A percentile compares a stretch with the other conserved stretches of the same genome.
Conservation (phyloP, 2,329 filamentous ascomycete genomes). For the Fonsecaea multimorphosa region DNA sequence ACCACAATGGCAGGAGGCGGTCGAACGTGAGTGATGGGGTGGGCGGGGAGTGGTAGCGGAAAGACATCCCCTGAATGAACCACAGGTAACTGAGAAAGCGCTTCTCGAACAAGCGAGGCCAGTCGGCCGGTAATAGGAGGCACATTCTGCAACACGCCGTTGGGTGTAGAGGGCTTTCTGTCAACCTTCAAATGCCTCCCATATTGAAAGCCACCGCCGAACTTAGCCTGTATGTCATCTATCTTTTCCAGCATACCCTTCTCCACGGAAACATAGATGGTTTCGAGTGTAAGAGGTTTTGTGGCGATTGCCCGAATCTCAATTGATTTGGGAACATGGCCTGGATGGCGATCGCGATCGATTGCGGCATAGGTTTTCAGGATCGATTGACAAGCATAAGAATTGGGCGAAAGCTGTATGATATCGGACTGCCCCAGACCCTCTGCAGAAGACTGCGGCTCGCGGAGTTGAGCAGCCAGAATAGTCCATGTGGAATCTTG, state of each 20-base stretch:
- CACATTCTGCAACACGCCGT: slow-evolving; percentile 32
- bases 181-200: slow-evolving; percentile 36
- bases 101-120: slow-evolving; percentile 69
- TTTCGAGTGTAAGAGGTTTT: slow-evolving; percentile 77
- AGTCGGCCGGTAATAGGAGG: slow-evolving; percentile 32
- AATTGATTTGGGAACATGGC: slow-evolving; percentile 75
- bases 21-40: slow-evolving; percentile 84
- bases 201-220: slow-evolving; percentile 65
- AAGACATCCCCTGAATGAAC: slow-evolving; percentile 85
- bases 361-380: slow-evolving; percentile 73
- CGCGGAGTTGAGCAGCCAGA: slow-evolving; percentile 68
- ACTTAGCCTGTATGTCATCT: slow-evolving; percentile 82
- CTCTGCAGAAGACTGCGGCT: slow-evolving; percentile 49
- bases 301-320: slow-evolving; percentile 86
- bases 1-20: slow-evolving; percentile 85
- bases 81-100: slow-evolving; percentile 73
- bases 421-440: slow-evolving; percentile 73
- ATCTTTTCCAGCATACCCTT: slow-evolving; percentile 78
- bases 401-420: slow-evolving; percentile 75
- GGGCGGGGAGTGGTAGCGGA: slow-evolving; percentile 74
- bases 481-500: slow-evolving; percentile 81
- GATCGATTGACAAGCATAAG: slow-evolving; percentile 81
- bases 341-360: slow-evolving; percentile 75
- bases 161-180: slow-evolving; percentile 23
- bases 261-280: slow-evolving; percentile 85